Evolutionary conservation across 306 rosid species (phyloP).

Genomic region (Fragaria iinumae): DNA sequence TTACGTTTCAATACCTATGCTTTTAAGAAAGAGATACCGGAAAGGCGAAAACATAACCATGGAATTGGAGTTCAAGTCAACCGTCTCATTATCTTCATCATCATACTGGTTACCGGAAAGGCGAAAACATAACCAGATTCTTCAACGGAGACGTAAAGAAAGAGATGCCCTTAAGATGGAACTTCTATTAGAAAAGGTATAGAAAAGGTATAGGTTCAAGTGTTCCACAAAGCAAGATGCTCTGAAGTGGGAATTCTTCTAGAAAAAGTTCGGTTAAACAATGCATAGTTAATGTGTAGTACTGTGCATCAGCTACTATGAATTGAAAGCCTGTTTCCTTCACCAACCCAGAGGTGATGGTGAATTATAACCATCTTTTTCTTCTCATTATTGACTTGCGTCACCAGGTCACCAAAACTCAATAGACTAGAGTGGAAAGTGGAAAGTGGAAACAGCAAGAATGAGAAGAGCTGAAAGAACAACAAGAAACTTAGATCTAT

Average conservation of each 20-base stretch:
- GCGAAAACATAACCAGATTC: background rate
- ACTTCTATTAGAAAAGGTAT: too few relatives aligned
- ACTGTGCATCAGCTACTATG: background rate
- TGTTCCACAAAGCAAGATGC: too few relatives aligned
- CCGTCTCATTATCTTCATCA: background rate
- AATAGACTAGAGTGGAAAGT: too few relatives aligned
- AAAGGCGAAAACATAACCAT: too few relatives aligned
- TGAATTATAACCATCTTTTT: background rate
- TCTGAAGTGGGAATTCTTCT: too few relatives aligned
- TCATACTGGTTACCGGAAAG: background rate
- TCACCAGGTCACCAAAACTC: background rate
- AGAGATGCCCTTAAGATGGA: background rate
- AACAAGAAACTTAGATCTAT: background rate
- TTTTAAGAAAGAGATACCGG: too few relatives aligned
- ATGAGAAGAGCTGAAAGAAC: background rate
- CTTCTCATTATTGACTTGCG: background rate
- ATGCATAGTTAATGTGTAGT: background rate
- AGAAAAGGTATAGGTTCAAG: too few relatives aligned
- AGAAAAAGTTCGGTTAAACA: background rate
- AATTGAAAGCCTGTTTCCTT: background rate
- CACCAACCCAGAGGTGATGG: background rate
- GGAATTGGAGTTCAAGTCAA: too few relatives aligned
- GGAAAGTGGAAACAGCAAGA: background rate
- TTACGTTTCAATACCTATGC: background rate
- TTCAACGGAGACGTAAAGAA: background rate